phyloP scores from a whole-genome alignment of 257 asterid species.

The Solanum lycopersicoides region DNA sequence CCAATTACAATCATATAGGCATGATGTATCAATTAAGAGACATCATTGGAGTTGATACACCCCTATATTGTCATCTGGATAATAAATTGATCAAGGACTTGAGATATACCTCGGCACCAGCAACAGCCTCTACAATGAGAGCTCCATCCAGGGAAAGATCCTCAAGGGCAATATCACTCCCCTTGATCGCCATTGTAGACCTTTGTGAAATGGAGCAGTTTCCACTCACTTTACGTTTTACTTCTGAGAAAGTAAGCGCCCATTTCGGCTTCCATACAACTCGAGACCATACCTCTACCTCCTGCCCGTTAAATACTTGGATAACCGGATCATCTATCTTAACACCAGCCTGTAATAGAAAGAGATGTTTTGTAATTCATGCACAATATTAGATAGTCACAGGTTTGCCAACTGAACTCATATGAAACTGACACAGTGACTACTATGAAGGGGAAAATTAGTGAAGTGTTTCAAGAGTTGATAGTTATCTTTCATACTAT shows the following conservation, averaged over 20 bases:
- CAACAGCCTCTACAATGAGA: constrained; percentile 53
- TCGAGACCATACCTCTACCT: constrained; percentile 96
- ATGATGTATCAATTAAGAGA: background rate
- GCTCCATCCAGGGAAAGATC: constrained; percentile 86
- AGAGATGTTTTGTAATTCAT: background rate
- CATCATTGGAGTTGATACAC: background rate
- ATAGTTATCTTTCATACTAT: background rate
- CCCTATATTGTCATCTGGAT: background rate
- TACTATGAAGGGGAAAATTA: background rate
- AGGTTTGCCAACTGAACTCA: background rate
- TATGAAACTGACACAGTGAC: background rate
- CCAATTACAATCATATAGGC: background rate
- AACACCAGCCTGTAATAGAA: constrained; percentile 70
- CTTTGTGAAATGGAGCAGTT: constrained; percentile 54
- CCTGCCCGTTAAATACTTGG: constrained; percentile 66
- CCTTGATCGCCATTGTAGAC: constrained; percentile 70
- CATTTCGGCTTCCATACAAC: constrained; percentile 89
- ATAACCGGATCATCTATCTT: constrained; percentile 61
- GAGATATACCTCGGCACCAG: constrained; percentile 66
- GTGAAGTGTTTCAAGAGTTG: background rate
- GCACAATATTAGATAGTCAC: background rate
- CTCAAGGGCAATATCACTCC: constrained; percentile 45
- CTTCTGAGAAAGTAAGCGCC: constrained; percentile 80
- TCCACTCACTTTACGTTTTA: constrained; percentile 51
- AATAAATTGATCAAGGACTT: background rate